Base-by-base conservation (phyloP, 2,329 filamentous ascomycete genomes). In the Atkinsonella texensis region DNA sequence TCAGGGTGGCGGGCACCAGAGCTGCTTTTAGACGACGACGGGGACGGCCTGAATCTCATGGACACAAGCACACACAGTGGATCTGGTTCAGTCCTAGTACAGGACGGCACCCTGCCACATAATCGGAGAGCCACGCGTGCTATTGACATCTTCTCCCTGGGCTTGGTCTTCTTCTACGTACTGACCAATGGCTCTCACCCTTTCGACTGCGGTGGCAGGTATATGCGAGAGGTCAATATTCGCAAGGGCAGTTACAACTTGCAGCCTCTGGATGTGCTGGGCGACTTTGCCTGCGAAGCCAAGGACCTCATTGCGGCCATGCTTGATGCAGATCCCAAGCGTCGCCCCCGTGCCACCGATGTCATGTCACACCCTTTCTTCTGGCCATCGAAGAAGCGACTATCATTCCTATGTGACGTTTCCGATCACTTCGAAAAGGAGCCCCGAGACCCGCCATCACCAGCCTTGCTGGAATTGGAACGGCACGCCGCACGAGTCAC, bases 81-180 rank as follows among this genome's bases (percentile, higher is more conserved):
- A 20, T 81, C 79, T 13, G 78, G 77, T 13, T 72, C 75, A n/a
- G 71, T 76, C n/a, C 70, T 79, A 5, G 74, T 77, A 9, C 74
- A 72, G 41, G 73, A 80, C 12, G 78, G 80, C 17, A 71, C 81
- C 65, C 77, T 73, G 70, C 74, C 62, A 58, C 82, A 81, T 58
- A 62, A 60, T 46, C 84, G 89, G 53, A 86, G 93, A 49, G 91
- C 94, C 7, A 98, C 95, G 45, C 85, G 93, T 45, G 88, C 93
- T 9, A 96, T 97, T 55, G 93, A 98, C 64, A 95, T 98, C 28
- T 98, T 98, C 71, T 95, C 90, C 0, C 78, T 98, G 38, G 93
- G 93, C 1, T 85, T 95, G 50, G 89, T 98, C n/a, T 98, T 96
- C 73, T 97, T 90, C 71, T 98, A 96, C 65, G 90, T 97, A n/a